Percentiles rank a stretch among this genome's conserved stretches.
These are phyloP conservation scores for Fusarium kyushuense DNA, from an alignment of 2,329 filamentous ascomycete species.

Conservation along the genomic window DNA sequence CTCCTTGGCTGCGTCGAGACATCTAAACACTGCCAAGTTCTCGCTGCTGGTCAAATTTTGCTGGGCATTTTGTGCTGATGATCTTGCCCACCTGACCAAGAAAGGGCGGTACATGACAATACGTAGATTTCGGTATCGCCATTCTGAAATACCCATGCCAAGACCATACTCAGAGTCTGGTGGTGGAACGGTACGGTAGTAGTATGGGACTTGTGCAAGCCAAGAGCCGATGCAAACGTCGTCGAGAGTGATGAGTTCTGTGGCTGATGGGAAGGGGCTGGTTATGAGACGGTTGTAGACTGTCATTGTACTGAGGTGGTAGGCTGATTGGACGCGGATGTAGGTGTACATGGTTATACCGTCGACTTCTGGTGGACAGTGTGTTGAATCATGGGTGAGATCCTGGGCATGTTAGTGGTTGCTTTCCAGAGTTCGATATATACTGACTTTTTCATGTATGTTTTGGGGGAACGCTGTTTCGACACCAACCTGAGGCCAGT, in stretches of 20 bases:
- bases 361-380: slow-evolving; percentile 22
- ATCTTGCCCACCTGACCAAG: slow-evolving; percentile 29
- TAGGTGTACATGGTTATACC: slow-evolving; percentile 32
- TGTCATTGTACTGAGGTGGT: slow-evolving; percentile 34
- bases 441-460: slow-evolving; percentile 25
- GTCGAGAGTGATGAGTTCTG: slow-evolving; percentile 26
- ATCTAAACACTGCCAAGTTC: slow-evolving; percentile 27
- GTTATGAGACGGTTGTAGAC: slow-evolving; percentile 37
- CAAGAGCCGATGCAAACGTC: slow-evolving; percentile 33
- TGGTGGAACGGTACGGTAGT: slow-evolving; percentile 7
- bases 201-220: slow-evolving; percentile 31
- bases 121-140: slow-evolving; percentile 27
- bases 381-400: slow-evolving; percentile 14
- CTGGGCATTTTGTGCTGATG: slow-evolving; percentile 9
- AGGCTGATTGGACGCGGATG: slow-evolving; percentile 29
- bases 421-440: rapidly evolving
- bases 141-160: slow-evolving; percentile 27
- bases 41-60: slow-evolving; percentile 31
- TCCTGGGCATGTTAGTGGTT: slow-evolving; percentile 5
- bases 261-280: slow-evolving; percentile 31
- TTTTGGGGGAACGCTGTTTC: slow-evolving; percentile 28
- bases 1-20: slow-evolving; percentile 30
- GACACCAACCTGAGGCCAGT: slow-evolving; percentile 30
- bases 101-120: slow-evolving; percentile 37
- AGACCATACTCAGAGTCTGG: slow-evolving; percentile 23